Percentiles rank a stretch among this genome's conserved stretches.
Evolutionary conservation across 139 green algal species (phyloP).

Genomic region (Chlamydomonas sp.): DNA sequence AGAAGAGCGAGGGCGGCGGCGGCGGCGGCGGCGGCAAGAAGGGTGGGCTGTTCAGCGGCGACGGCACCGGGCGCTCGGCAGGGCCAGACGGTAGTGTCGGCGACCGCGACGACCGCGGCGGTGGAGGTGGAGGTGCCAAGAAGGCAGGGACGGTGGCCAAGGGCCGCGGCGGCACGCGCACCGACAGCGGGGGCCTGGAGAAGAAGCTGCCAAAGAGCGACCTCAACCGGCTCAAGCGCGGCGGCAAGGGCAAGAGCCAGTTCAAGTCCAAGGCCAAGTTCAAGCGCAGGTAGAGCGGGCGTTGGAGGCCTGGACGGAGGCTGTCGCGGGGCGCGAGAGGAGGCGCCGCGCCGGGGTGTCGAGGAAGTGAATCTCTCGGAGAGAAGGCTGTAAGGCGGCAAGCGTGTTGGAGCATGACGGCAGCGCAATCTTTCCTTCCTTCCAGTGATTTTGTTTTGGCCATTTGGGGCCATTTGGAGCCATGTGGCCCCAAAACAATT

Average conservation of each 20-base stretch:
- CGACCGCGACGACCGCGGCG: not conserved
- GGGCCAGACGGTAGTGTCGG: not conserved
- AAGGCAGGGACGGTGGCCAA: slow-evolving; percentile 12
- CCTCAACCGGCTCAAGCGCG: slow-evolving; percentile 47
- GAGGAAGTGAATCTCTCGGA: no score
- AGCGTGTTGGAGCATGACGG: no score
- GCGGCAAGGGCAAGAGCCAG: slow-evolving; percentile 52
- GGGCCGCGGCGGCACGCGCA: not conserved
- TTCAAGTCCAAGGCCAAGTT: slow-evolving; percentile 78
- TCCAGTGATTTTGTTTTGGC: no score
- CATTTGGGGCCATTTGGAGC: no score
- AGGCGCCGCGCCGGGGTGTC: no score
- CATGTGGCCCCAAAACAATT: no score
- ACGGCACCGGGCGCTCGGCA: slow-evolving; percentile 27
- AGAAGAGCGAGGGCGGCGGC: slow-evolving; percentile 28
- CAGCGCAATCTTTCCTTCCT: no score
- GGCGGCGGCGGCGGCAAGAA: not conserved
- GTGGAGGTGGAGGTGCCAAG: slow-evolving; percentile 9
- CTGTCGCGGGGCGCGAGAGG: no score
- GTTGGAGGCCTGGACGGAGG: not conserved
- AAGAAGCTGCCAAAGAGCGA: slow-evolving; percentile 34
- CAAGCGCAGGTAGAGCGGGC: slow-evolving; percentile 36
- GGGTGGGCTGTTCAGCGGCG: slow-evolving; percentile 37
- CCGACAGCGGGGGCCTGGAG: slow-evolving; percentile 11
- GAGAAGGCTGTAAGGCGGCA: no score